Base-by-base conservation (phyloP, 108 stramenopile genomes). In the Skeletonema potamos region DNA sequence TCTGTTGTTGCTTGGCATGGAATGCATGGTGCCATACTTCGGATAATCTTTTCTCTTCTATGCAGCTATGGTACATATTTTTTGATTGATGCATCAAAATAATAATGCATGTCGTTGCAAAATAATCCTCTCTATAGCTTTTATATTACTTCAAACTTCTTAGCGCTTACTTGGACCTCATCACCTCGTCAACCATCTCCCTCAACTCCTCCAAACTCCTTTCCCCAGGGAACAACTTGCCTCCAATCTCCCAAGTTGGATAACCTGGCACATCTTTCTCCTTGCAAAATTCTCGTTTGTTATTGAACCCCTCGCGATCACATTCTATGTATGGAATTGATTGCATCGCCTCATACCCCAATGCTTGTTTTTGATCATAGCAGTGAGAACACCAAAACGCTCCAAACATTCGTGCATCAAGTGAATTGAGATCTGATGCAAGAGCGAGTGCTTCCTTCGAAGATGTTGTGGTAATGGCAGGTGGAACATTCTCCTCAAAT, bases 331-430 rank as follows among this genome's bases (percentile, higher is more conserved):
- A 97, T 13, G 80, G 87, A 51, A 97, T 83, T 27, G 78, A 84
- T 65, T 58, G 57, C 81, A 93, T 86, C 27, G 93, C 96, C 71
- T 96, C 82, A 27, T 78, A 69, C 1, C 96, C 95, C 34, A 97
- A 63, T 5, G 66, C 18, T 77, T 95, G 70, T 66, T 97, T 97
- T 71, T 97, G 97, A 81, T 95, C 90, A 56, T 91, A 96, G 62
- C 97, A 97, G 62, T 97, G 97, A 18, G 87, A 84, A 77, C 97
- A 97, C 97, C 97, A 97, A 72, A 91, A 96, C 34, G 97, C 97
- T n/a, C 97, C 97, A 62, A 85, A 97, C 89, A 97, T 91, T 51
- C 68, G 81, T 7, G 97, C 87, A 70, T 96, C 73, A 33, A 92
- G 41, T 0, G 70, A 41, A 62, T 86, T 72, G 37, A 97, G 70